phyloP scores from a whole-genome alignment of 2,329 filamentous ascomycete genomes.

The Colletotrichum zoysiae region DNA sequence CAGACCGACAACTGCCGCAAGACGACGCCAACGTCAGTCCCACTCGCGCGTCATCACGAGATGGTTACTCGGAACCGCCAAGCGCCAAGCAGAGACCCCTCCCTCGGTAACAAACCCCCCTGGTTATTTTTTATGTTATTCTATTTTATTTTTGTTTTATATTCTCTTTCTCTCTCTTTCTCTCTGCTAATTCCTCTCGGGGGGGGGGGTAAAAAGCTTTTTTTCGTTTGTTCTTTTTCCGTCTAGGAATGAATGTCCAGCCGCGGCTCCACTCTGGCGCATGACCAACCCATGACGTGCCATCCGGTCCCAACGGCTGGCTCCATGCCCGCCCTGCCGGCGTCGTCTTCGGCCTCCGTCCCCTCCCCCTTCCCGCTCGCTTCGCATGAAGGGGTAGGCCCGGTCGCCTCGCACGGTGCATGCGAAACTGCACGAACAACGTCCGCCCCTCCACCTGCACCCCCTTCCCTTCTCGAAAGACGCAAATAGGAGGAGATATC shows the following conservation, averaged over 20 bases:
- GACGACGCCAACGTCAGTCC: background rate
- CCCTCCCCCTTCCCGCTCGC: background rate
- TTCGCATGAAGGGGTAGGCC: background rate
- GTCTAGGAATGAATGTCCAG: background rate
- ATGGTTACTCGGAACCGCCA: slow-evolving; percentile 2
- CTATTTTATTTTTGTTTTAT: no score
- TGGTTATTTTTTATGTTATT: no score
- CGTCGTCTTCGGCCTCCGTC: background rate
- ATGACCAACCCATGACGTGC: slow-evolving; percentile 30
- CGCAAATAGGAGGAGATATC: background rate
- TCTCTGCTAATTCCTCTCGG: background rate
- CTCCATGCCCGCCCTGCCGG: slow-evolving; percentile 29
- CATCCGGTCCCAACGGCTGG: background rate
- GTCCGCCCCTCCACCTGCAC: background rate
- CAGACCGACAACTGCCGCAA: background rate
- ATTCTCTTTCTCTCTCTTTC: no score
- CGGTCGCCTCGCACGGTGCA: background rate
- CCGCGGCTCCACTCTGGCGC: slow-evolving; percentile 25
- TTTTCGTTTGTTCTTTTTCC: no score
- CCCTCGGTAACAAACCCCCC: no score
- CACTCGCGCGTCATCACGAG: slow-evolving; percentile 7
- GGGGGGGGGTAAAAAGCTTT: no score
- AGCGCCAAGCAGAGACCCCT: background rate
- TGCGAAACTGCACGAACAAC: background rate
- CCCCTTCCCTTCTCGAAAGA: background rate